Evolutionary conservation across 1,139 yeast genomes (phyloP).

Genomic region (Saccharomyces hybrid): DNA sequence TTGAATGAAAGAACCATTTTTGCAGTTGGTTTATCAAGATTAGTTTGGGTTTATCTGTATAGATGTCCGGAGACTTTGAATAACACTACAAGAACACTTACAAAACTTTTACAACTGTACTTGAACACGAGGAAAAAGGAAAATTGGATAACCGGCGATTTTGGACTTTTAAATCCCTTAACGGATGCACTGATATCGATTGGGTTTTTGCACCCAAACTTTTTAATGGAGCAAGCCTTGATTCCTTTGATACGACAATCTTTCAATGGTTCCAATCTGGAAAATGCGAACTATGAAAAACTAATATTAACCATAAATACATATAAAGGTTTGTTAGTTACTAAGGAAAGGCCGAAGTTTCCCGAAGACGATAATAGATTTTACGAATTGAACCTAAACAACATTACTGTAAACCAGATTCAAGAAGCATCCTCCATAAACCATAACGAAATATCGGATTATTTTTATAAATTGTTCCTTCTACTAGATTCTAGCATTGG

Average conservation of each 20-base stretch:
- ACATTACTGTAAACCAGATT: constrained; percentile 26
- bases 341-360: constrained; percentile 60
- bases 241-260: constrained; percentile 49
- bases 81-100: constrained; percentile 67
- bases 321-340: constrained; percentile 61
- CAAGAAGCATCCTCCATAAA: constrained; percentile 38
- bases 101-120: constrained; percentile 47
- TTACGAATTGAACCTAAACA: constrained; percentile 26
- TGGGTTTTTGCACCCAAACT: constrained; percentile 73
- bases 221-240: constrained; percentile 68
- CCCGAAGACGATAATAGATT: constrained; percentile 57
- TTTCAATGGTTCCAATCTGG: constrained; percentile 50
- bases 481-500: constrained; percentile 60
- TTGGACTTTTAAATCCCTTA: constrained; percentile 52
- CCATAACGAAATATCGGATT: constrained; percentile 71
- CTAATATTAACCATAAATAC: constrained; percentile 62
- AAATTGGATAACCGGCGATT: constrained; percentile 63
- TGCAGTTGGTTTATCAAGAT: constrained; percentile 58
- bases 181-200: constrained; percentile 66
- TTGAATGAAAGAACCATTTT: constrained; percentile 55
- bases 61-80: constrained; percentile 84
- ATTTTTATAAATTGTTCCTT: constrained; percentile 49
- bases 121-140: constrained; percentile 55
- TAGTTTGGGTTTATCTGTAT: constrained; percentile 84
- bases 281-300: constrained; percentile 60